Conservation (phyloP, 768 basidiomycete species). For the Mycena vitilis region DNA sequence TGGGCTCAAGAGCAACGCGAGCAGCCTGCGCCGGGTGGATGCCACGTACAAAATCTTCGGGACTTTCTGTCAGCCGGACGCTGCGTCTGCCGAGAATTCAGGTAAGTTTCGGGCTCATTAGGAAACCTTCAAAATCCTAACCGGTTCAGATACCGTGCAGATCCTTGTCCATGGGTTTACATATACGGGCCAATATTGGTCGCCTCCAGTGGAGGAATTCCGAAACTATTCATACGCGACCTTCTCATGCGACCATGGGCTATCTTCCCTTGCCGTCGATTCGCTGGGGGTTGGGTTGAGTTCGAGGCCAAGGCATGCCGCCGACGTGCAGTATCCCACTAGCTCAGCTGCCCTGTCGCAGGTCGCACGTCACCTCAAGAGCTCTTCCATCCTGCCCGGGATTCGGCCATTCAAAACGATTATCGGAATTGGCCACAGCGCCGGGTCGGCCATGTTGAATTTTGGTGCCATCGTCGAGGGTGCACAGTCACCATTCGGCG, state of each 20-base stretch:
- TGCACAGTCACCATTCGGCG: conserved; percentile 11
- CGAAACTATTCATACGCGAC: conserved; percentile 13
- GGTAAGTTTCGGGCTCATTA: neutral
- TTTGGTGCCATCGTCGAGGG: conserved; percentile 16
- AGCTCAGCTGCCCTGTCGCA: conserved; percentile 1
- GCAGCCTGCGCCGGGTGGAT: conserved; percentile 4
- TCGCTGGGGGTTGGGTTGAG: conserved; percentile 6
- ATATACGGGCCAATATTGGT: conserved; percentile 17
- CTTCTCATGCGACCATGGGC: conserved; percentile 11
- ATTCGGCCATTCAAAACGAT: conserved; percentile 9
- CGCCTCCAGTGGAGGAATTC: conserved; percentile 10
- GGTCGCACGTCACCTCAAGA: conserved; percentile 12
- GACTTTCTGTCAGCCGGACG: conserved; percentile 5
- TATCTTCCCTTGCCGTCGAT: conserved; percentile 15
- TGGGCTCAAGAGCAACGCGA: conserved; percentile 6
- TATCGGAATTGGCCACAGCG: conserved; percentile 13
- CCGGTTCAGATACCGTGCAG: neutral
- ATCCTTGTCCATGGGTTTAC: conserved; percentile 15
- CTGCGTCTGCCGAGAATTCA: neutral
- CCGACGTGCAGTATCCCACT: conserved; percentile 17
- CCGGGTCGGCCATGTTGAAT: neutral
- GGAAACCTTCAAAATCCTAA: neutral
- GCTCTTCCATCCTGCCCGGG: conserved; percentile 5
- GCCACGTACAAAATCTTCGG: conserved; percentile 11
- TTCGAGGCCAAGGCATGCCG: neutral